phyloP scores from a whole-genome alignment of 768 basidiomycete species.

The Megacollybia marginata region DNA sequence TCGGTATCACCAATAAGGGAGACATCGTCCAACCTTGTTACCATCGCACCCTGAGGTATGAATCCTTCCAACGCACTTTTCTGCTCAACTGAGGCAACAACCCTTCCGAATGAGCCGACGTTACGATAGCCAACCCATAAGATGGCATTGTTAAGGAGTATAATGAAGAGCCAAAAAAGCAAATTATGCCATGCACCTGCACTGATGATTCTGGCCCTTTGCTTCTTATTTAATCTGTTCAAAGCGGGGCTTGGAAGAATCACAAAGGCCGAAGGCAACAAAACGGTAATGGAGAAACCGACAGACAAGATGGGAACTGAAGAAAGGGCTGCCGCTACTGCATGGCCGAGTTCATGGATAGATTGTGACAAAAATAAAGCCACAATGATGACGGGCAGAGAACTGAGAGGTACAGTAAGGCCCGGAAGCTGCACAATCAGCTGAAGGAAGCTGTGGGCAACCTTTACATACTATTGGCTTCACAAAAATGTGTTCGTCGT shows the following conservation, averaged over 20 bases:
- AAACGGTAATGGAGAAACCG: conserved; percentile 52
- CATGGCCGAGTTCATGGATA: conserved; percentile 80
- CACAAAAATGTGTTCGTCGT: not conserved
- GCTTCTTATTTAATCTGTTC: conserved; percentile 29
- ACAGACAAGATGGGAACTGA: conserved; percentile 52
- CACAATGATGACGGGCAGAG: conserved; percentile 58
- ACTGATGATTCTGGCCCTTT: conserved; percentile 55
- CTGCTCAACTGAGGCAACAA: conserved; percentile 45
- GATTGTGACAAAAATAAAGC: conserved; percentile 59
- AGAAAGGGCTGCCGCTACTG: conserved; percentile 70
- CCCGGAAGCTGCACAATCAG: conserved; percentile 60
- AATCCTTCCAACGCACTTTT: conserved; percentile 53
- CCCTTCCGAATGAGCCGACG: conserved; percentile 39
- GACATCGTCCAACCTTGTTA: conserved; percentile 62
- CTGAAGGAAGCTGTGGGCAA: not conserved
- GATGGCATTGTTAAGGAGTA: conserved; percentile 16
- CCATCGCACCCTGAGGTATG: conserved; percentile 47
- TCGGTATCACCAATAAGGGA: conserved; percentile 29
- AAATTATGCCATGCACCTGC: conserved; percentile 80
- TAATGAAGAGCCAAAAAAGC: conserved; percentile 43
- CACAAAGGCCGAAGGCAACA: conserved; percentile 74
- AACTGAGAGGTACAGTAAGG: conserved; percentile 66
- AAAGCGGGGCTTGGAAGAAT: conserved; percentile 40
- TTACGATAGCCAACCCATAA: conserved; percentile 45
- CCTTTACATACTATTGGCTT: not conserved